phyloP scores from a whole-genome alignment of 129 eudicot genomes.

The Oenanthe sinensis region DNA sequence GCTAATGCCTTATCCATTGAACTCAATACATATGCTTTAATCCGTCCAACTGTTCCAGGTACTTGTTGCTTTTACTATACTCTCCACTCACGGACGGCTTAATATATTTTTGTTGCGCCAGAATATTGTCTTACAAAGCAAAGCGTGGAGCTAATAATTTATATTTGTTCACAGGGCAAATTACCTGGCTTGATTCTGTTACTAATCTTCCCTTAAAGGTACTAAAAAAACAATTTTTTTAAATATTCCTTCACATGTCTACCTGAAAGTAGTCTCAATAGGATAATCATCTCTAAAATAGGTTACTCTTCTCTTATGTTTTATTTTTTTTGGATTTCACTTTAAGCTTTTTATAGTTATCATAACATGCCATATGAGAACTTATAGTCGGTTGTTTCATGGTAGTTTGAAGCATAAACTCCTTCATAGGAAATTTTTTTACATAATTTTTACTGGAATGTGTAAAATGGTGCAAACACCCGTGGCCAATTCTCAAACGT shows the following conservation, averaged over 20 bases:
- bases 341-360: neutral
- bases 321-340: neutral
- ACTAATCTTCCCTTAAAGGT: conserved; percentile 92
- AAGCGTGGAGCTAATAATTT: neutral
- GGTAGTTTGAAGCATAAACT: neutral
- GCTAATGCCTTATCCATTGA: conserved; percentile 73
- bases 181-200: conserved; percentile 94
- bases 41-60: conserved; percentile 95
- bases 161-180: conserved; percentile 33
- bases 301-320: neutral
- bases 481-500: neutral
- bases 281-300: neutral
- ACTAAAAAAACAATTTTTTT: neutral
- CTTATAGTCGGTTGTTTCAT: neutral
- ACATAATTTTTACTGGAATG: neutral
- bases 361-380: neutral
- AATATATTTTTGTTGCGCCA: neutral
- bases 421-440: neutral
- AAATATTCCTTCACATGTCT: no score
- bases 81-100: neutral
- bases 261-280: neutral
- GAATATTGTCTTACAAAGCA: neutral
- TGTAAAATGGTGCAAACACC: neutral
- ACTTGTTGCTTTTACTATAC: conserved; percentile 9
- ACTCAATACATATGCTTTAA: conserved; percentile 78